Evolutionary conservation across 805 yeast genomes (phyloP).

Genomic region (Kregervanrija delftensis): DNA sequence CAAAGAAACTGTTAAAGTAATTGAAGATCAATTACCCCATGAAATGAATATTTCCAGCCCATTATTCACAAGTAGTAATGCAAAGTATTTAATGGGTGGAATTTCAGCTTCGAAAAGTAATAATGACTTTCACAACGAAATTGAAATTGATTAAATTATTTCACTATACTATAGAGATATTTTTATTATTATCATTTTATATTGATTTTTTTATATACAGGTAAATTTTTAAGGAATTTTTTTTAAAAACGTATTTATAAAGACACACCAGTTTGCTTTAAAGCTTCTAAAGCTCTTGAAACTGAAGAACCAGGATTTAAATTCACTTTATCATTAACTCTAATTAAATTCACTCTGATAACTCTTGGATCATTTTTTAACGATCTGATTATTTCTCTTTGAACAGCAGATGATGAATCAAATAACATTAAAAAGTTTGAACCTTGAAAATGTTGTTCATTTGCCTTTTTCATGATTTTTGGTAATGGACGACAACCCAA

Average conservation of each 20-base stretch:
- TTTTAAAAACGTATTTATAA: too few species aligned
- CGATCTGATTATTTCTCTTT: conserved; percentile 74
- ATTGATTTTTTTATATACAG: background rate
- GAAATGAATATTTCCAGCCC: too few species aligned
- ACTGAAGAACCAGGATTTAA: conserved; percentile 54
- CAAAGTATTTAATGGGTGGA: too few species aligned
- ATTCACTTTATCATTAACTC: conserved; percentile 45
- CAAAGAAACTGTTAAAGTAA: conserved; percentile 21
- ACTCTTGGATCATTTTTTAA: conserved; percentile 87
- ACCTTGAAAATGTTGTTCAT: conserved; percentile 87
- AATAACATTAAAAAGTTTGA: conserved; percentile 80
- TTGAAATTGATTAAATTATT: too few species aligned
- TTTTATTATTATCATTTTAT: too few species aligned
- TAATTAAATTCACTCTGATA: conserved; percentile 67
- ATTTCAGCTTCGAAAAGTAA: too few species aligned
- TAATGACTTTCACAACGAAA: too few species aligned
- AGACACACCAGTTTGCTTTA: conserved; percentile 9
- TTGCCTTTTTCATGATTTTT: conserved; percentile 73
- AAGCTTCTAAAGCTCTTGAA: conserved; percentile 33
- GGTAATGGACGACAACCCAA: conserved; percentile 78
- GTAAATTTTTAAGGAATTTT: background rate
- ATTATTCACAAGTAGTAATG: too few species aligned
- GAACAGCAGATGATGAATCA: conserved; percentile 82
- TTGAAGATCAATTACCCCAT: conserved; percentile 7
- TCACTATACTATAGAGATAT: too few species aligned